A percentile compares a stretch with the other conserved stretches of the same genome.
phyloP scores from a whole-genome alignment of 176 grass and related monocot genomes.

The Eleusine coracana region DNA sequence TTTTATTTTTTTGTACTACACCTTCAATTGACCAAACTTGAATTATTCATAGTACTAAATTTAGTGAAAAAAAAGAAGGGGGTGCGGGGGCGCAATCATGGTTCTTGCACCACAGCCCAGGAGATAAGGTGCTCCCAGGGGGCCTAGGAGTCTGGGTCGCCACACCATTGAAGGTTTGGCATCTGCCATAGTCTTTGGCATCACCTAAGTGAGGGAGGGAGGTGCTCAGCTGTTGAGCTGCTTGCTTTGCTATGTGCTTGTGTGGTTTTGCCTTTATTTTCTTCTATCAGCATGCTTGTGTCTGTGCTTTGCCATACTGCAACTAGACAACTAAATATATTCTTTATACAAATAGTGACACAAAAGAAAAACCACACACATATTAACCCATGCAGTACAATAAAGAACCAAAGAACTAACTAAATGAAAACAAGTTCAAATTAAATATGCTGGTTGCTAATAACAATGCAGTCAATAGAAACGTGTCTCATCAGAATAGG shows the following conservation, averaged over 20 bases:
- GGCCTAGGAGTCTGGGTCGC: background rate
- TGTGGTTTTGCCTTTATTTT: background rate
- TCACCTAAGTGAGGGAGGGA: no score
- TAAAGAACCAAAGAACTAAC: background rate
- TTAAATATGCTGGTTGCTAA: background rate
- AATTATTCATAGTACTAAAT: background rate
- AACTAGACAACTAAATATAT: background rate
- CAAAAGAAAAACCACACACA: background rate
- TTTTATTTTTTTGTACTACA: background rate
- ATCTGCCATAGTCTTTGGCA: background rate
- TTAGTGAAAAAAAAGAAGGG: background rate
- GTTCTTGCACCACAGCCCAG: background rate
- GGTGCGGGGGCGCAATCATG: background rate
- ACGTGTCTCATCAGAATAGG: slow-evolving; percentile 19
- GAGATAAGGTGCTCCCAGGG: background rate
- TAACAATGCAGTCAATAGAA: slow-evolving; percentile 14
- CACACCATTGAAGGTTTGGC: background rate
- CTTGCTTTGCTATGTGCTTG: background rate
- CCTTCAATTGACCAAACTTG: background rate
- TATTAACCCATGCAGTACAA: background rate
- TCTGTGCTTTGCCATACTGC: background rate
- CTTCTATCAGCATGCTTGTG: background rate
- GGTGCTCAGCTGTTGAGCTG: background rate
- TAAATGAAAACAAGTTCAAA: slow-evolving; percentile 8
- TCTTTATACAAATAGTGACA: slow-evolving; percentile 12